Base-by-base conservation (phyloP, 2,329 filamentous ascomycete species). In the Pseudocercospora fuligena region DNA sequence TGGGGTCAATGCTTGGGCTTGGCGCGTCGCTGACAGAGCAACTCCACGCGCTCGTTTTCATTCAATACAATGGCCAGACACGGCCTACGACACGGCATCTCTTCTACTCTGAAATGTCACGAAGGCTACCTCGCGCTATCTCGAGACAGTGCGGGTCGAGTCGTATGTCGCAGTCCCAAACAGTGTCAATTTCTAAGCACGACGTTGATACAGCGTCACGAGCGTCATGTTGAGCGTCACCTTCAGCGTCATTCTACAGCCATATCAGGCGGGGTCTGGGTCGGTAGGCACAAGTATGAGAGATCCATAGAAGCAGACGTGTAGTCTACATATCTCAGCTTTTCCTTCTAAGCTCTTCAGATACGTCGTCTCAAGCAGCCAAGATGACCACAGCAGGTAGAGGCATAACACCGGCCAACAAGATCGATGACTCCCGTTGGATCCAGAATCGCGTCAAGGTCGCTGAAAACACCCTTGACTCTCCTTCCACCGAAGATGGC, bases 381-480 rank as follows among this genome's bases (percentile, higher is more conserved):
- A 65, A 12, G 14, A 69, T 66, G 66, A 65, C 64, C 40, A 66
- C 66, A 21, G 53, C 58, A 56, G 66, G 60, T 21, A 36, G 43
- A 23, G 60, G 66, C 56, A 49, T 66, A 19, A 61, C 63, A 4
- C 60, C 58, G 29, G 61, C 63, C 16, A 63, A 59, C 57, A 64
- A 61, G 49, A 64, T 69, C 64, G 66, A 66, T 31, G 64, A 69
- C 51, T 62, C 66, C 21, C 61, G 64, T 36, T 69, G 64, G 64
- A 31, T 54, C 3, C 64, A 64, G 23, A 58, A 63, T 36, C 64
- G 64, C 12, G 57, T 69, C 47, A 63, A 66, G 43, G 65, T 69
- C 31, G 66, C 33, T 7, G 61, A 67, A 25, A 59, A 56, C 23
- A 47, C 65, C 14, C 53, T 59, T 19, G 57, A 59, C 57, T 68